Evolutionary conservation across 306 rosid species (phyloP).

Genomic region (Vigna angularis): DNA sequence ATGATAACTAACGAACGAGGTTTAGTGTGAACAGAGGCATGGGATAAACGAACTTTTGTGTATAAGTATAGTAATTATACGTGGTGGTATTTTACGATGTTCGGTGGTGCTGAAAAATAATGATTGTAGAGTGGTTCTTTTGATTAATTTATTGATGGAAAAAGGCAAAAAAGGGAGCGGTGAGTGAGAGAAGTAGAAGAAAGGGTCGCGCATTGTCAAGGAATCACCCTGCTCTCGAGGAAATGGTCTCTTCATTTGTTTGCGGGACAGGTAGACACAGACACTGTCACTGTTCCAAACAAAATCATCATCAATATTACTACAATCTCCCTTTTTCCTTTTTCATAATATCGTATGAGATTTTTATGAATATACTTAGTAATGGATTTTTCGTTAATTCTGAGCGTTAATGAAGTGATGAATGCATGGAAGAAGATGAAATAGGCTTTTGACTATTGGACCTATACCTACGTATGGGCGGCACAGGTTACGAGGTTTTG

Average conservation of each 20-base stretch:
- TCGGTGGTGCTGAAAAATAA: conserved; percentile 31
- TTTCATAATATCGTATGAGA: too few species aligned
- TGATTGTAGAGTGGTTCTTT: conserved; percentile 39
- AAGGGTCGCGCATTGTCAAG: conserved; percentile 33
- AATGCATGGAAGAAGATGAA: conserved; percentile 37
- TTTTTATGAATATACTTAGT: neutral
- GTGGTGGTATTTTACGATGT: conserved; percentile 4
- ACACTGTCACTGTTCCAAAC: neutral
- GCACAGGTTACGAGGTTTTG: conserved; percentile 26
- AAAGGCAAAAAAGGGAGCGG: conserved; percentile 19
- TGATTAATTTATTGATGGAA: conserved; percentile 17
- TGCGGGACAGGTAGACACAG: conserved; percentile 31
- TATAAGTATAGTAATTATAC: neutral
- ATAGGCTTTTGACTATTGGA: conserved; percentile 60
- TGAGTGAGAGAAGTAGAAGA: conserved; percentile 8
- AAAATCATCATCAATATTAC: too few species aligned
- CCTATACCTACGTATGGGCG: conserved; percentile 34
- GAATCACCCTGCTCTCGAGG: conserved; percentile 72
- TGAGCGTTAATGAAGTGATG: neutral
- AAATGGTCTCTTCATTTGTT: conserved; percentile 53
- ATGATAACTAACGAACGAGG: conserved; percentile 32
- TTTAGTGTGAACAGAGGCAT: conserved; percentile 45
- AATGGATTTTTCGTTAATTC: neutral
- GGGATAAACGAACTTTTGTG: neutral
- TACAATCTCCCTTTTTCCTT: too few species aligned